Evolutionary conservation across 2,329 filamentous ascomycete species (phyloP).

Genomic region (Dactylella cylindrospora): DNA sequence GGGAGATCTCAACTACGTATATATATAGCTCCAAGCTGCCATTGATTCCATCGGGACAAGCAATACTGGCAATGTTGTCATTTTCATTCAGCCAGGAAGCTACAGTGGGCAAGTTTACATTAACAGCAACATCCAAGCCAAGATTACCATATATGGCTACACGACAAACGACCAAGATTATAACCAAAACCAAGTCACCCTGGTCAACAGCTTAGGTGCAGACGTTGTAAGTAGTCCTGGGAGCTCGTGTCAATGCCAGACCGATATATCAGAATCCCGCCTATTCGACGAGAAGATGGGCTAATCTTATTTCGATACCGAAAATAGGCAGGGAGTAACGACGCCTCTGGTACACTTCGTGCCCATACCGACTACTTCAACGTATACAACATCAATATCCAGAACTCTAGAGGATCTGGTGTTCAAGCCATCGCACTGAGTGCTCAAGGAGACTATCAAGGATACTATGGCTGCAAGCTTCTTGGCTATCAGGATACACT

Average conservation of each 20-base stretch:
- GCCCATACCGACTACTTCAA: constrained; percentile 58
- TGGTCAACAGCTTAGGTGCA: constrained; percentile 55
- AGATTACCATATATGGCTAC: constrained; percentile 62
- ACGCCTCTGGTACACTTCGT: constrained; percentile 58
- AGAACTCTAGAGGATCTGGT: constrained; percentile 54
- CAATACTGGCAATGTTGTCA: constrained; percentile 58
- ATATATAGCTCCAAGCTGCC: constrained; percentile 58
- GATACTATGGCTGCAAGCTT: constrained; percentile 62
- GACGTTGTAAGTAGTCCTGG: no score
- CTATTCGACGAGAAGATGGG: no score
- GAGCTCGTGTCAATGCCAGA: no score
- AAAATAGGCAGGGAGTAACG: constrained; percentile 59
- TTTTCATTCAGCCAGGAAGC: constrained; percentile 65
- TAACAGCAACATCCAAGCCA: constrained; percentile 53
- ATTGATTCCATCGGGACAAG: constrained; percentile 62
- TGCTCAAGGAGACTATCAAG: constrained; percentile 58
- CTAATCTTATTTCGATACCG: no score
- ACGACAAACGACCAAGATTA: constrained; percentile 60
- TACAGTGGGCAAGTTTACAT: constrained; percentile 65
- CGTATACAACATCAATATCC: constrained; percentile 65
- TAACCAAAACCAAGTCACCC: constrained; percentile 59
- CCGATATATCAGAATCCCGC: no score
- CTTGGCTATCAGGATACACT: constrained; percentile 62
- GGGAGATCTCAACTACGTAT: no score
- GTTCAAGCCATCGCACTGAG: constrained; percentile 60